Percentiles rank a stretch among this genome's conserved stretches.
These are phyloP conservation scores for Candida saitoana DNA, from an alignment of 805 yeast species.

Conservation along the genomic window DNA sequence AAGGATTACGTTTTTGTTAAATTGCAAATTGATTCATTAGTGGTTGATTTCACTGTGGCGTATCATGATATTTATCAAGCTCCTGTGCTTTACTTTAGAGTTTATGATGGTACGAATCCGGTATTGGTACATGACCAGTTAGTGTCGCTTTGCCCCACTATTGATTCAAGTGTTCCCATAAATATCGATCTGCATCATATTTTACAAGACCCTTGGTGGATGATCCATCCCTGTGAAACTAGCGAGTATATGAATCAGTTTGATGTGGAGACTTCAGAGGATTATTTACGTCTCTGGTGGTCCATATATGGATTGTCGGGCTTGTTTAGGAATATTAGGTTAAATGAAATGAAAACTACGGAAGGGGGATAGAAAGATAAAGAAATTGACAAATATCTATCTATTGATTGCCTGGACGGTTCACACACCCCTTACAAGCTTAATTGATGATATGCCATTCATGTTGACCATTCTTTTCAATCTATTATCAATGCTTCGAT, in stretches of 20 bases:
- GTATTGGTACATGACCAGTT: background rate
- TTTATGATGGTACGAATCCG: conserved; percentile 7
- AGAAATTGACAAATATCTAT: no score
- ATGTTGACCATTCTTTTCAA: no score
- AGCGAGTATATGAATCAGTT: conserved; percentile 13
- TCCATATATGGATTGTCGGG: conserved; percentile 18
- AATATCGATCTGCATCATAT: conserved; percentile 14
- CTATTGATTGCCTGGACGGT: no score
- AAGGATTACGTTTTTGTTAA: background rate
- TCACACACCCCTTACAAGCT: no score
- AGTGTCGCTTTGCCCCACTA: background rate
- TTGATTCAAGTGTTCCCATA: conserved; percentile 1
- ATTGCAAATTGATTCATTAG: background rate
- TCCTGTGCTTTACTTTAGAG: conserved; percentile 28
- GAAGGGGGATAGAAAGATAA: no score
- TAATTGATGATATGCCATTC: no score
- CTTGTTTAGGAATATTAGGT: background rate
- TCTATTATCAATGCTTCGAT: no score
- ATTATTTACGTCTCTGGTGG: conserved; percentile 22
- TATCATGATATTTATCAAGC: conserved; percentile 27
- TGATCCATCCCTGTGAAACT: conserved; percentile 32
- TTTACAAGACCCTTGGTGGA: conserved; percentile 17
- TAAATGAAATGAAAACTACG: no score
- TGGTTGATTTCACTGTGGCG: conserved; percentile 22
- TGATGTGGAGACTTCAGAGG: conserved; percentile 3